Percentiles rank a stretch among this genome's conserved stretches.
Evolutionary conservation across 2,329 filamentous ascomycete genomes (phyloP).

Genomic region (Trichophyton equinum): DNA sequence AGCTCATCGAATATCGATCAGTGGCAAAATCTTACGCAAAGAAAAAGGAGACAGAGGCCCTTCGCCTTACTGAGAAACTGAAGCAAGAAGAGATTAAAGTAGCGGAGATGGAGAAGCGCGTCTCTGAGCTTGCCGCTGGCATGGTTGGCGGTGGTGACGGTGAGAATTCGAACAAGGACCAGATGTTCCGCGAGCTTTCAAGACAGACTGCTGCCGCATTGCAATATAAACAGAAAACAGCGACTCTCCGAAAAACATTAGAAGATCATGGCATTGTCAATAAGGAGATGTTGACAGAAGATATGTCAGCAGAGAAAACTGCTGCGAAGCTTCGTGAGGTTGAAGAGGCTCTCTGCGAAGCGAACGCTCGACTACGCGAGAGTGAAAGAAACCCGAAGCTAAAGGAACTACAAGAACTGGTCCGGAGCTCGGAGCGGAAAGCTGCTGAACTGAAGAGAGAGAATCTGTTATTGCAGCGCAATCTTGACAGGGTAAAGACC

Average conservation of each 20-base stretch:
- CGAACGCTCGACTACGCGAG: constrained; percentile 25
- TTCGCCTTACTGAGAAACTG: constrained; percentile 40
- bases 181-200: constrained; percentile 31
- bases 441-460: constrained; percentile 30
- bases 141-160: constrained; percentile 22
- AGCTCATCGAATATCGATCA: constrained; percentile 47
- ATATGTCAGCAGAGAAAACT: constrained; percentile 13
- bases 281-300: constrained; percentile 16
- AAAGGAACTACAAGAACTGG: constrained; percentile 24
- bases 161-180: constrained; percentile 25
- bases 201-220: constrained; percentile 34
- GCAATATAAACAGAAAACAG: constrained; percentile 34
- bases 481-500: constrained; percentile 29
- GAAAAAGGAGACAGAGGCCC: constrained; percentile 46
- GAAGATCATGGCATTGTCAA: constrained; percentile 30
- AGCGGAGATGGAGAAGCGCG: constrained; percentile 32
- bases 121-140: constrained; percentile 30
- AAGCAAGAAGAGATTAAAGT: constrained; percentile 38
- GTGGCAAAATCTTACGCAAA: constrained; percentile 47
- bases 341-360: constrained; percentile 25
- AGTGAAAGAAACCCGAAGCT: constrained; percentile 23
- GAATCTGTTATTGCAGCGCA: constrained; percentile 30
- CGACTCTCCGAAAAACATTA: constrained; percentile 25
- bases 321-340: constrained; percentile 22
- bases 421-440: constrained; percentile 30